Conservation (phyloP, 192 early-diverging fungal species). For the Backusella circina region DNA sequence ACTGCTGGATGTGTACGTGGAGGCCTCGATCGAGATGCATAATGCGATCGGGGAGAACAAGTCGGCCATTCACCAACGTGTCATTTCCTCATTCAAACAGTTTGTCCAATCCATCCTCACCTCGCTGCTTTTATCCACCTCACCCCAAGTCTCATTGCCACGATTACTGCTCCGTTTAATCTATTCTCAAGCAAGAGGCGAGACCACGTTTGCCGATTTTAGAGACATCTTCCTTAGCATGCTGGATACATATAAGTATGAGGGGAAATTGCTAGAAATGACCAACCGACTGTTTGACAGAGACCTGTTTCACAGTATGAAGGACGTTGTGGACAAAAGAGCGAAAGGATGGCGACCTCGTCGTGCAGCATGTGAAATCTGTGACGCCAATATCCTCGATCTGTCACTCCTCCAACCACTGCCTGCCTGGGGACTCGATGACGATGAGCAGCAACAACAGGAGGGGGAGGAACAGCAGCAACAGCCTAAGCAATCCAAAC, state of each 20-base stretch:
- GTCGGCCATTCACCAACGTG: slow-evolving; percentile 30
- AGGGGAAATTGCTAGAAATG: slow-evolving; percentile 57
- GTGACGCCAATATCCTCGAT: slow-evolving; percentile 47
- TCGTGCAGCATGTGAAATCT: slow-evolving; percentile 50
- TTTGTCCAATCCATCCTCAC: slow-evolving; percentile 57
- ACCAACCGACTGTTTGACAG: slow-evolving; percentile 60
- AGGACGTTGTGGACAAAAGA: slow-evolving; percentile 47
- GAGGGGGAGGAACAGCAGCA: neutral
- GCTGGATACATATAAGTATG: slow-evolving; percentile 63
- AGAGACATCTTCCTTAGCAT: slow-evolving; percentile 58
- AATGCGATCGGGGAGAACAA: neutral
- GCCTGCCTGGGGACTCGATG: slow-evolving; percentile 15
- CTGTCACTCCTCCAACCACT: slow-evolving; percentile 40
- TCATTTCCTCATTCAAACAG: slow-evolving; percentile 50
- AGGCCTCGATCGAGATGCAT: slow-evolving; percentile 46
- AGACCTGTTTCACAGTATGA: slow-evolving; percentile 49
- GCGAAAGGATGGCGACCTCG: slow-evolving; percentile 55
- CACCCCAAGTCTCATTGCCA: slow-evolving; percentile 55
- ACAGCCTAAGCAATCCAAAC: slow-evolving; percentile 5
- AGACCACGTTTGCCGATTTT: slow-evolving; percentile 54
- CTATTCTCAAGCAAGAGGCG: slow-evolving; percentile 43
- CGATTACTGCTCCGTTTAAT: slow-evolving; percentile 51
- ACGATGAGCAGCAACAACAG: neutral
- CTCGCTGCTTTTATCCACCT: slow-evolving; percentile 52
- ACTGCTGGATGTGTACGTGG: slow-evolving; percentile 54